Conservation (phyloP, 257 asterid genomes). For the Craterostigma plantagineum region DNA sequence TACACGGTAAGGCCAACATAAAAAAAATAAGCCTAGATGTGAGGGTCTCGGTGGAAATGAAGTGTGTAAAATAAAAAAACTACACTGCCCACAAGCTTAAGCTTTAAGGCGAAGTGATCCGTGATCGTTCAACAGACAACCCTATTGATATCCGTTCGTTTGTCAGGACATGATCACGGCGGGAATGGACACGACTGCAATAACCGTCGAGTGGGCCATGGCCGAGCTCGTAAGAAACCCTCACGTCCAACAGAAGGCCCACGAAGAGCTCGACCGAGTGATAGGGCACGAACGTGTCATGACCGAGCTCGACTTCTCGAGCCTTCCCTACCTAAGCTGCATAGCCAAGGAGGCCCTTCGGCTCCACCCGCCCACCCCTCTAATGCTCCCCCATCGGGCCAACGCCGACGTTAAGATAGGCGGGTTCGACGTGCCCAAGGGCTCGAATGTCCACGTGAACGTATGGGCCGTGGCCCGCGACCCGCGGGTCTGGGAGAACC, state of each 20-base stretch:
- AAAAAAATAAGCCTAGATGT: no score
- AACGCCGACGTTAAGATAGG: conserved; percentile 36
- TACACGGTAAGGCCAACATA: no score
- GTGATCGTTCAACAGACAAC: not conserved
- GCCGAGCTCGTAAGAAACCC: conserved; percentile 67
- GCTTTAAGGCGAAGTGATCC: no score
- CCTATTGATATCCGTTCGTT: not conserved
- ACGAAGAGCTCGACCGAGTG: conserved; percentile 51
- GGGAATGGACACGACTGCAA: conserved; percentile 62
- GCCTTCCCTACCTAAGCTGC: conserved; percentile 41
- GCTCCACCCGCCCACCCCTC: conserved; percentile 70
- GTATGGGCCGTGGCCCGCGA: conserved; percentile 76
- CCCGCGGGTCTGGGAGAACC: conserved; percentile 37
- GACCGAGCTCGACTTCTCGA: conserved; percentile 45
- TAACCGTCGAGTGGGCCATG: conserved; percentile 82
- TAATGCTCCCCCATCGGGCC: conserved; percentile 59
- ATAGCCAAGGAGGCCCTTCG: conserved; percentile 53
- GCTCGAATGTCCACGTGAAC: conserved; percentile 46
- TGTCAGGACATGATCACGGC: conserved; percentile 66
- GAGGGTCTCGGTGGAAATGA: no score
- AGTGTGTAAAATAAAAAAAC: no score
- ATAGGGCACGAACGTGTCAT: conserved; percentile 31
- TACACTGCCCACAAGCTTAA: no score
- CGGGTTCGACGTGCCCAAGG: conserved; percentile 62
- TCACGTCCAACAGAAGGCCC: conserved; percentile 47